Evolutionary conservation across 1,284 basidiomycete species (phyloP), one percentile per base, ranked within the genome.

Genomic region (Leccinum insolens): DNA sequence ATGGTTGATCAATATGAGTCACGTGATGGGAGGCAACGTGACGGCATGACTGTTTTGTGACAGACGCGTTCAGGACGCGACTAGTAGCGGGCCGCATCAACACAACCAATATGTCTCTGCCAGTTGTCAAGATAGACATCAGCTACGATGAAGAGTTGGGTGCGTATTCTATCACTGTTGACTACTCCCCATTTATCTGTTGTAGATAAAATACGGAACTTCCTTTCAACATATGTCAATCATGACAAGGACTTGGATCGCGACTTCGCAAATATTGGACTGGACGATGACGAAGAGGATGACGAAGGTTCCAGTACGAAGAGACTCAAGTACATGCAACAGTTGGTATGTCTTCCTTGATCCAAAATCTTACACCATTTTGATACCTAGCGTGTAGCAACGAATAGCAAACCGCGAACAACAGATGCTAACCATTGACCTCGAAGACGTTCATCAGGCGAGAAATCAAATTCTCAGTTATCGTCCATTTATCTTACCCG

Each of bases 331-430:
- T 99, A 99, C 79, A 93, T 96, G 88, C 85, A 88, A 64, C 93
- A 96, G 76, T 84, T 99, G 79, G 95, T 96, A 79, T 78, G 91
- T 78, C 67, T 73, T 61, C 55, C 61, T 52, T 65, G 59, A 55
- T 59, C 63, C 63, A 76, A 76, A 73, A 71, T 74, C 20, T 64
- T 75, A 77, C 76, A 74, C 75, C 67, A 70, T 76, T 72, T 71
- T 79, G 68, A 77, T 65, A 39, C 25, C 63, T 67, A 71, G 70
- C 70, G 25, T 66, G 69, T 62, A 72, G 93, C 94, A 96, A 92
- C 86, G 86, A 65, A 92, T 99, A 69, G 94, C 96, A 63, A 98
- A 99, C 80, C 88, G 97, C 60, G 93, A 97, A 69, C 93, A 96
- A 77, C 88, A 94, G 71, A 91, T 91, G 86, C 83, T 96, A 17